Evolutionary conservation across 768 basidiomycete species (phyloP).

Genomic region (Kwoniella sp.): DNA sequence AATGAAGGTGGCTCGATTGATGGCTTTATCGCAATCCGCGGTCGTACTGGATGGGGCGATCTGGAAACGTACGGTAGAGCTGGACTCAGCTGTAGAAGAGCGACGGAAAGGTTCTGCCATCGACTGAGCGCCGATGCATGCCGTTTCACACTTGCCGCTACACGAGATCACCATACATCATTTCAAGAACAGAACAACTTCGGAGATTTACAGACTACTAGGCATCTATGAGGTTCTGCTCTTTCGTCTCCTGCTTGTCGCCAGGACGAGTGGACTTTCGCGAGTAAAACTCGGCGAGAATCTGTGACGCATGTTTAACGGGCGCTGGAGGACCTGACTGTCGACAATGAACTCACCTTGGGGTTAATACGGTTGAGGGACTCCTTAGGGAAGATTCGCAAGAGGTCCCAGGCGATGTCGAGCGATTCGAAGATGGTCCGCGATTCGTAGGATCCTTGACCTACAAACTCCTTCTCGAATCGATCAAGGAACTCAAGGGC

Average conservation of each 20-base stretch:
- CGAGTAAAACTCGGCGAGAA: conserved; percentile 86
- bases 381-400: conserved; percentile 98
- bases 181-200: not conserved
- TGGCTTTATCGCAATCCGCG: conserved; percentile 29
- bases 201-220: conserved; percentile 12
- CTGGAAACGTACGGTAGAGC: conserved; percentile 27
- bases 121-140: no score
- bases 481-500: conserved; percentile 96
- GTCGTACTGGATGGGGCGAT: conserved; percentile 20
- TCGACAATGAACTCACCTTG: conserved; percentile 59
- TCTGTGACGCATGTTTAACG: conserved; percentile 50
- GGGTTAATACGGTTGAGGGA: conserved; percentile 96
- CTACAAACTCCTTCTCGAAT: conserved; percentile 95
- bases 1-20: conserved; percentile 44
- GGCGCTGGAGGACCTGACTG: not conserved
- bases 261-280: conserved; percentile 56
- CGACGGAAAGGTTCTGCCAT: no score
- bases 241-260: conserved; percentile 30
- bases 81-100: no score
- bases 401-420: conserved; percentile 91
- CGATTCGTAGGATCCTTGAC: conserved; percentile 92
- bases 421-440: conserved; percentile 95
- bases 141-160: no score
- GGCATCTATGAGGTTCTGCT: conserved; percentile 45
- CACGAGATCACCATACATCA: no score